Conservation (phyloP, 768 basidiomycete species). For the Kondoa subrosea region DNA sequence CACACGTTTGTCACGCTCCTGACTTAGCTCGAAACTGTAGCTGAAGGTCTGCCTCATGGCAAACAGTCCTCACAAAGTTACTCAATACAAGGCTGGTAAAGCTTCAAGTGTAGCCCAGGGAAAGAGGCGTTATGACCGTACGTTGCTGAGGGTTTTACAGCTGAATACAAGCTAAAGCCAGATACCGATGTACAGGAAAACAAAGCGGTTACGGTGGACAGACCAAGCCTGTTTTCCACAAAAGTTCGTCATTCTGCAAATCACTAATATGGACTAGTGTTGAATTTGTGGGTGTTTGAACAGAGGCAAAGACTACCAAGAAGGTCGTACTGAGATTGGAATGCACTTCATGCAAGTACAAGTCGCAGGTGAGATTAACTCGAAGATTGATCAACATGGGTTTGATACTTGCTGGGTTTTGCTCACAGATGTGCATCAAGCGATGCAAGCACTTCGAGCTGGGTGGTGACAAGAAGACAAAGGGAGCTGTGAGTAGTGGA, state of each 20-base stretch:
- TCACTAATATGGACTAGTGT: not conserved
- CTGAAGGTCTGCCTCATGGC: not conserved
- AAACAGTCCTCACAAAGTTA: constrained; percentile 93
- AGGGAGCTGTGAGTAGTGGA: constrained; percentile 49
- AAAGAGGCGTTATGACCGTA: constrained; percentile 99
- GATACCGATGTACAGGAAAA: constrained; percentile 16
- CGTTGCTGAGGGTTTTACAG: constrained; percentile 48
- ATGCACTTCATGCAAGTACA: constrained; percentile 96
- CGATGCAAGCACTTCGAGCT: constrained; percentile 99
- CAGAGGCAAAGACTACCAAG: constrained; percentile 91
- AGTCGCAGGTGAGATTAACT: constrained; percentile 50
- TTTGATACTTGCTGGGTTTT: not conserved
- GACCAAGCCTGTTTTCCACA: constrained; percentile 99
- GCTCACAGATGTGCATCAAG: constrained; percentile 53
- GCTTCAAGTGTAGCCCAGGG: constrained; percentile 94
- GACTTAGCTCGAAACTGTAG: not conserved
- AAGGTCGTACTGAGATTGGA: constrained; percentile 96
- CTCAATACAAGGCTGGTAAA: constrained; percentile 99
- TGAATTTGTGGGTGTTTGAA: constrained; percentile 1
- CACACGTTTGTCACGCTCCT: constrained; percentile 45
- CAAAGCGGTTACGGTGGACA: constrained; percentile 82
- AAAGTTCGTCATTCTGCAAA: constrained; percentile 46
- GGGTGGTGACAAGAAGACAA: constrained; percentile 99
- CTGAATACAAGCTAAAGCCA: not conserved
- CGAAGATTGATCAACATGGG: constrained; percentile 21